A percentile compares a stretch with the other conserved stretches of the same genome.
phyloP scores from a whole-genome alignment of 2,329 filamentous ascomycete genomes.

The Lasiodiplodia gonubiensis region DNA sequence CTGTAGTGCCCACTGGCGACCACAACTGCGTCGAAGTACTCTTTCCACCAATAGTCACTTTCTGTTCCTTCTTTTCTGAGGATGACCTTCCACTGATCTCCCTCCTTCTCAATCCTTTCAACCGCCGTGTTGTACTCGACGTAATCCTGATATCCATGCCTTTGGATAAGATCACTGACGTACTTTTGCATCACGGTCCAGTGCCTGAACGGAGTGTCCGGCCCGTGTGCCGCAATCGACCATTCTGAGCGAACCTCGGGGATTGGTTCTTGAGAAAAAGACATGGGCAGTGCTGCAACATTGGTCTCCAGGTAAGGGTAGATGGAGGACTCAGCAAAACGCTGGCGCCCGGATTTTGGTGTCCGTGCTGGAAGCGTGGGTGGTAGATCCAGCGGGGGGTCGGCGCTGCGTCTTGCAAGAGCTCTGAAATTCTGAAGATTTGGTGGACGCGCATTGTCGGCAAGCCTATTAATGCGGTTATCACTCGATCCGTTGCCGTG shows the following conservation, averaged over 20 bases:
- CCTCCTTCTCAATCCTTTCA: conserved; percentile 61
- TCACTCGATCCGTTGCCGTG: background rate
- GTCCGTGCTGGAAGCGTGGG: conserved; percentile 54
- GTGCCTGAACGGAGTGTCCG: conserved; percentile 66
- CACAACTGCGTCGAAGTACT: conserved; percentile 66
- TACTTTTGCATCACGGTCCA: conserved; percentile 64
- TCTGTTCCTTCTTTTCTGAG: conserved; percentile 50
- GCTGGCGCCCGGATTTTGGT: conserved; percentile 51
- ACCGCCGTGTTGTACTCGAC: conserved; percentile 66
- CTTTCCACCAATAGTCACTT: conserved; percentile 66
- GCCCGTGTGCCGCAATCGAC: conserved; percentile 58
- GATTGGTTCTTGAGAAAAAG: conserved; percentile 63
- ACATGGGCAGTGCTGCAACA: conserved; percentile 64
- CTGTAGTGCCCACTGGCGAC: conserved; percentile 67
- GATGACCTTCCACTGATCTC: conserved; percentile 59
- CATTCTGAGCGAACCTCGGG: conserved; percentile 50
- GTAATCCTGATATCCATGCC: conserved; percentile 60
- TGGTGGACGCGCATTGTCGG: conserved; percentile 43
- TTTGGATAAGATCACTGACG: conserved; percentile 58
- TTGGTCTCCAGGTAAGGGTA: conserved; percentile 72
- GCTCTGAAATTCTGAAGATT: conserved; percentile 51
- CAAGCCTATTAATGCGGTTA: conserved; percentile 26
- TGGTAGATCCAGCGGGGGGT: conserved; percentile 57
- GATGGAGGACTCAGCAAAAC: conserved; percentile 64
- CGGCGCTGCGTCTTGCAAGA: conserved; percentile 58